phyloP scores from a whole-genome alignment of 345 rosid genomes.

The Eucalyptus coolabah region DNA sequence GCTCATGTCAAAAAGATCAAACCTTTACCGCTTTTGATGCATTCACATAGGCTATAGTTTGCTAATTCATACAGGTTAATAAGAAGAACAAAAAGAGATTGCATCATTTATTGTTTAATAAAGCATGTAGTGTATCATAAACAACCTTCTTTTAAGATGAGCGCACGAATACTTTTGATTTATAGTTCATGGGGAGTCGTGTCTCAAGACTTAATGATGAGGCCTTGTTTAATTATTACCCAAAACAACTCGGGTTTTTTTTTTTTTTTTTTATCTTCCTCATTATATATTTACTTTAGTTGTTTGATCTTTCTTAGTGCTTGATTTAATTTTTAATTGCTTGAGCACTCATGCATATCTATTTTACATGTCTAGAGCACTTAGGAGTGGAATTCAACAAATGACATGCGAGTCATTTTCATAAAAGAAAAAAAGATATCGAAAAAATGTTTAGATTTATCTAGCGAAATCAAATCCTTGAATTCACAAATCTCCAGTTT shows the following conservation, averaged over 20 bases:
- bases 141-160: background rate
- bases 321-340: background rate
- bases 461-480: rapidly evolving
- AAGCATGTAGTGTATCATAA: background rate
- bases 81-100: background rate
- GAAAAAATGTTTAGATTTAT: too few species aligned
- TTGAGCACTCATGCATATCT: background rate
- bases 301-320: background rate
- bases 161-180: background rate
- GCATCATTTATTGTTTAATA: background rate
- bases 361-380: background rate
- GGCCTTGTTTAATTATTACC: background rate
- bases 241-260: background rate
- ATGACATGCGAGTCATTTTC: background rate
- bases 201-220: background rate
- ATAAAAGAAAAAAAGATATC: too few species aligned
- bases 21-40: too few species aligned
- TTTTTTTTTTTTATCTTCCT: background rate
- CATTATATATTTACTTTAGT: background rate
- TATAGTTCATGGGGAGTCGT: background rate
- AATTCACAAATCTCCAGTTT: background rate
- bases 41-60: too few species aligned
- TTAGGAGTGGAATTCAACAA: background rate
- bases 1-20: too few species aligned
- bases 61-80: too few species aligned